Evolutionary conservation across 1,139 yeast genomes (phyloP), one percentile per base, ranked within the genome.

Genomic region (Candida tropicalis): DNA sequence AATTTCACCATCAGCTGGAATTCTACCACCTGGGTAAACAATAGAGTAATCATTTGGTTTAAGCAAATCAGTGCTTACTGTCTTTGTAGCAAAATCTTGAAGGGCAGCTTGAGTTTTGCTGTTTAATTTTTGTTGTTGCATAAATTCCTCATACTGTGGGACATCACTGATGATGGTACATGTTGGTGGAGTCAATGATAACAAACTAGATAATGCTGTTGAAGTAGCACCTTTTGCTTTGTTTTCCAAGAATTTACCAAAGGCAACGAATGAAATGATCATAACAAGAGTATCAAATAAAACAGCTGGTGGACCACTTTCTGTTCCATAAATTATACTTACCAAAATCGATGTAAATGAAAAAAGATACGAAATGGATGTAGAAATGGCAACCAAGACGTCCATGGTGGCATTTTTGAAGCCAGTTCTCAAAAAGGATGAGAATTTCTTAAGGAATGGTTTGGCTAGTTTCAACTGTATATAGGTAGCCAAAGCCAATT

Each of bases 201-300:
- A 75, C 31, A 95, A 72, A 50, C 82, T 79, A 0, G 97, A 85
- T 38, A 95, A 73, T 0, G 98, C 96, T 2, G 88, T 79, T 0
- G 97, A 88, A 0, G 98, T 93, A 45, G 88, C 90, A 4, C 99
- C 96, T 59, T 93, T 90, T 2, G 99, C 99, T 53, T 79, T 83
- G 62, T 87, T 88, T 59, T 95, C 99, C 17, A 91, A 70, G 77
- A 88, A 87, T 64, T 93, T 91, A 3, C 99, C 99, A 39, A 90
- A 69, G 5, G 93, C 79, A 27, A 95, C 89, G 63, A 90, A 93
- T 5, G 84, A 70, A 40, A 91, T 74, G 40, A 95, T 73, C 95
- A 93, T 88, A 11, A 84, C 82, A 2, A 90, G 77, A 0, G 98
- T 90, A 49, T 90, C 98, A 70, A 95, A 91, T 35, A 90, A 70